phyloP scores from a whole-genome alignment of 306 rosid genomes.

The Prunus fruticosa region DNA sequence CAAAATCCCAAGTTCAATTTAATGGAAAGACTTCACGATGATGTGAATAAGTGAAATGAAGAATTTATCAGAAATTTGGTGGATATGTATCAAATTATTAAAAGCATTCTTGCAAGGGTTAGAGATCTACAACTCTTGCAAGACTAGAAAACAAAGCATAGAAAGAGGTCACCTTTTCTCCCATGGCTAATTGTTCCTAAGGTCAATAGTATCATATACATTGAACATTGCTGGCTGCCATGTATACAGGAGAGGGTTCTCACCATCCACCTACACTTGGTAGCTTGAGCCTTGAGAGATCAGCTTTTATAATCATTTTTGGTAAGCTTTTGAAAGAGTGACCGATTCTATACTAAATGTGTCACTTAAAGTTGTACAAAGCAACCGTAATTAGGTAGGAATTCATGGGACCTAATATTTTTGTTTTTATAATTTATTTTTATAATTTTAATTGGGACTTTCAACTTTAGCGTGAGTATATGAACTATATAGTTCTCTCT shows the following conservation, averaged over 20 bases:
- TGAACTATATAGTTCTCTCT: no score
- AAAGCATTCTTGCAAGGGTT: no score
- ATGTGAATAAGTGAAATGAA: no score
- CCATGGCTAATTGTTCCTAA: neutral
- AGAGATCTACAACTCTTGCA: no score
- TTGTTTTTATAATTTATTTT: neutral
- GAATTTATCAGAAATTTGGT: no score
- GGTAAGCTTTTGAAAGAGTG: slow-evolving; percentile 2
- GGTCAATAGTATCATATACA: neutral
- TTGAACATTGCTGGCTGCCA: neutral
- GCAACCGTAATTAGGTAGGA: neutral
- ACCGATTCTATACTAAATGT: neutral
- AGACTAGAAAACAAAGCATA: neutral
- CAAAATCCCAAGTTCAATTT: no score
- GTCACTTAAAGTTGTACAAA: neutral
- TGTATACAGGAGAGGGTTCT: neutral
- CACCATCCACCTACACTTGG: neutral
- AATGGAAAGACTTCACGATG: no score
- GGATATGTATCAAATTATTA: no score
- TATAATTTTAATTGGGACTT: neutral
- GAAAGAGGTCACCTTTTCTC: neutral
- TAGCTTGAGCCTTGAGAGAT: no score
- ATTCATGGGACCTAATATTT: neutral
- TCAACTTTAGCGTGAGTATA: neutral
- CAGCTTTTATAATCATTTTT: neutral